phyloP scores from a whole-genome alignment of 2,329 filamentous ascomycete genomes.

The Colletotrichum tofieldiae region DNA sequence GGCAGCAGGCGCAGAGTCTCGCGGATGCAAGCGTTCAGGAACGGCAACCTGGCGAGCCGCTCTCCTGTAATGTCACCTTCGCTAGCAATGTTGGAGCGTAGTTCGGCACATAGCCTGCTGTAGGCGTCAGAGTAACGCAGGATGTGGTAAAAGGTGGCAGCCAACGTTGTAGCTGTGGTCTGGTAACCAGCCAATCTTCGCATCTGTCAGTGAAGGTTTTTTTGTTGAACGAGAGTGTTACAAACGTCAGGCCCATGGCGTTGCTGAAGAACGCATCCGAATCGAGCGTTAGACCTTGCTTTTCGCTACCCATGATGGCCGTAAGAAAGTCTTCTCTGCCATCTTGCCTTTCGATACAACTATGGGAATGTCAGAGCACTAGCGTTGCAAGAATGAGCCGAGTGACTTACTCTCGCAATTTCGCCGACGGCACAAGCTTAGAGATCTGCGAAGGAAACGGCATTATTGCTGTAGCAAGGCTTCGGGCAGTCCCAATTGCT shows the following conservation, averaged over 20 bases:
- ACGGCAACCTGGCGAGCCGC: not conserved
- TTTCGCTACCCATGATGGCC: conserved; percentile 7
- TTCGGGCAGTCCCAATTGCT: no score
- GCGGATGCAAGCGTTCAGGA: conserved; percentile 63
- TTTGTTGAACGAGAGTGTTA: not conserved
- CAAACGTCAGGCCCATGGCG: not conserved
- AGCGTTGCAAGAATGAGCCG: no score
- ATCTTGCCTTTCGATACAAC: not conserved
- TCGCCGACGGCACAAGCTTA: no score
- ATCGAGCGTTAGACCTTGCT: not conserved
- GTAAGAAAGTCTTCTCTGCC: conserved; percentile 1
- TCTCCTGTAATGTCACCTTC: conserved; percentile 1
- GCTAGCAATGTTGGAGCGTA: not conserved
- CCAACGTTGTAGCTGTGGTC: not conserved
- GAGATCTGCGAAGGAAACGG: no score
- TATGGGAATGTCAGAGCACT: not conserved
- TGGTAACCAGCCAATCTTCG: not conserved
- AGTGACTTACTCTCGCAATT: no score
- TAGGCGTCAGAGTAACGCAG: not conserved
- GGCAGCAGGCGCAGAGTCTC: conserved; percentile 69
- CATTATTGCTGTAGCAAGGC: no score
- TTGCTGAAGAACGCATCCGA: conserved; percentile 1
- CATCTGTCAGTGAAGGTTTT: not conserved
- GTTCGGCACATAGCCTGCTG: not conserved
- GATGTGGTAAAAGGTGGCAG: not conserved